These are phyloP conservation scores for Pleurotus ostreatus DNA, from an alignment of 768 basidiomycete genomes.

Conservation along the genomic window DNA sequence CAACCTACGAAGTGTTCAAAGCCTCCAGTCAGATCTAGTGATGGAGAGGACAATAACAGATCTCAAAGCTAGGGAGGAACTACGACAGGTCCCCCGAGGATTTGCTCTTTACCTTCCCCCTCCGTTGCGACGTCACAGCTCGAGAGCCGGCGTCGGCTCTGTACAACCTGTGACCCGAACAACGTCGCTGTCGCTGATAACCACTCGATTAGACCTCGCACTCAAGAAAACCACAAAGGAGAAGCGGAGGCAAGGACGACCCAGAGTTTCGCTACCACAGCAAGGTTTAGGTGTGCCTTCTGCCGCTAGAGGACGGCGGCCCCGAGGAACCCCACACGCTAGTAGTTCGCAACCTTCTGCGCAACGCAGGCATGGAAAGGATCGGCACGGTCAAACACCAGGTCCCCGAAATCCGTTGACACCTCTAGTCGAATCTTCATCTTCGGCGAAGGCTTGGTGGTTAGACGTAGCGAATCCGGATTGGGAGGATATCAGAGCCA, in stretches of 20 bases:
- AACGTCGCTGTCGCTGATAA: slow-evolving; percentile 41
- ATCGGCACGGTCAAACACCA: slow-evolving; percentile 21
- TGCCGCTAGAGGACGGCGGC: too few relatives aligned
- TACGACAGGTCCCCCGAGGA: slow-evolving; percentile 53
- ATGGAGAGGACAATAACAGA: slow-evolving; percentile 56
- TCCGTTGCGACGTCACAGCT: slow-evolving; percentile 12
- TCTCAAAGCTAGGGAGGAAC: slow-evolving; percentile 60
- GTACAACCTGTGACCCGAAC: slow-evolving; percentile 33
- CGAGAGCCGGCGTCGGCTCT: neutral
- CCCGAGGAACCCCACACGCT: too few relatives aligned
- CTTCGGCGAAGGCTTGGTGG: slow-evolving; percentile 73
- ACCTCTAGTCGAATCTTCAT: neutral
- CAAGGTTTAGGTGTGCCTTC: too few relatives aligned
- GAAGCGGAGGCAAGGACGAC: slow-evolving; percentile 23
- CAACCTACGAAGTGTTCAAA: slow-evolving; percentile 47
- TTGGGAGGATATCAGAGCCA: slow-evolving; percentile 81
- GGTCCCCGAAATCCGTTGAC: neutral
- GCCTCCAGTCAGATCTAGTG: slow-evolving; percentile 16
- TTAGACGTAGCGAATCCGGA: slow-evolving; percentile 84
- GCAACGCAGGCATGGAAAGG: slow-evolving; percentile 32
- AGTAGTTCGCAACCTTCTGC: too few relatives aligned
- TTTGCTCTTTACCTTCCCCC: slow-evolving; percentile 66
- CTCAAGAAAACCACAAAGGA: slow-evolving; percentile 36
- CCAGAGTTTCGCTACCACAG: slow-evolving; percentile 2
- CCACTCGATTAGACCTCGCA: slow-evolving; percentile 45